phyloP scores from a whole-genome alignment of 2,329 filamentous ascomycete genomes.

The Arthrocladium fulminans region DNA sequence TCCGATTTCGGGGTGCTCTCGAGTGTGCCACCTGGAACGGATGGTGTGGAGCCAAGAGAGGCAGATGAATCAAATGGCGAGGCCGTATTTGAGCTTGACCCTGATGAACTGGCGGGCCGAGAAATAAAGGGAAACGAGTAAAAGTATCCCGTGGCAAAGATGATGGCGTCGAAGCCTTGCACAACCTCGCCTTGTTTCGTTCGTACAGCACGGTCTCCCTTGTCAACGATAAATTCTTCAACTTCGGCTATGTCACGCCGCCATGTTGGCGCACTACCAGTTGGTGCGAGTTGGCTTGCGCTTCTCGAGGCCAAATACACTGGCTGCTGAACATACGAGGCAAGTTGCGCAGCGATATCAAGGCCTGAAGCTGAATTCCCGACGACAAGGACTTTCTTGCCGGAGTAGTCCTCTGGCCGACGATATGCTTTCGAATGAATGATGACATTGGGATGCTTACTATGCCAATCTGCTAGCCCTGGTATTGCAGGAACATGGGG shows the following conservation, averaged over 20 bases:
- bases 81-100: not conserved
- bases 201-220: constrained; percentile 48
- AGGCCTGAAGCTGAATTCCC: constrained; percentile 77
- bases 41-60: constrained; percentile 1
- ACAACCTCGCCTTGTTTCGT: constrained; percentile 61
- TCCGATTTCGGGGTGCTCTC: not conserved
- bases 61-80: not conserved
- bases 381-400: constrained; percentile 71
- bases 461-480: constrained; percentile 52
- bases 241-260: constrained; percentile 53
- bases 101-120: not conserved
- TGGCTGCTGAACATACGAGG: constrained; percentile 47
- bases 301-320: constrained; percentile 56
- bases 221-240: constrained; percentile 44
- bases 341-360: constrained; percentile 74
- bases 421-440: constrained; percentile 76
- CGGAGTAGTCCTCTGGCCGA: constrained; percentile 50
- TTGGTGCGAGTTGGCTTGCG: constrained; percentile 38
- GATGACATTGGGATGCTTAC: constrained; percentile 51
- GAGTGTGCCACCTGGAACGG: not conserved
- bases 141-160: constrained; percentile 87
- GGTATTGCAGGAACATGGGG: constrained; percentile 57
- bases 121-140: constrained; percentile 69
- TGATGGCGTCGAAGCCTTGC: constrained; percentile 59
- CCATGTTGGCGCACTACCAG: constrained; percentile 30